Evolutionary conservation across 176 grass and related monocot species (phyloP).

Genomic region (Aegilops sharonensis): DNA sequence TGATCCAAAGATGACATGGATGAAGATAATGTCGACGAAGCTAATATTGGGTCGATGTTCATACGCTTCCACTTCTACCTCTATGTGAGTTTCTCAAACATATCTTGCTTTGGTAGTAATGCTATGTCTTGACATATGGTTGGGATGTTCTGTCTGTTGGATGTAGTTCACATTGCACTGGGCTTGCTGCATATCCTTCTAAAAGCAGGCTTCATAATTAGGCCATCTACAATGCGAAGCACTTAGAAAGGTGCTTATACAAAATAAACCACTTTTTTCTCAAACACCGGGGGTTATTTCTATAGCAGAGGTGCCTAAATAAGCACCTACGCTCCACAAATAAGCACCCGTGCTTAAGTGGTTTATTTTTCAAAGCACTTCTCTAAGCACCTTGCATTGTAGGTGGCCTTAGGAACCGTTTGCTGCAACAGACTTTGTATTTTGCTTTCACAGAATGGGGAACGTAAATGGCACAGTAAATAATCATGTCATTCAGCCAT

Average conservation of each 20-base stretch:
- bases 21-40: too few species aligned
- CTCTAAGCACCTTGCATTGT: neutral
- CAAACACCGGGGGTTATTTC: neutral
- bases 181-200: neutral
- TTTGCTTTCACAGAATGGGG: constrained; percentile 21
- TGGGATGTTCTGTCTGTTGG: neutral
- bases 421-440: constrained; percentile 3
- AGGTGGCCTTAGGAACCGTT: neutral
- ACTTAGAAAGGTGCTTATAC: neutral
- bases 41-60: too few species aligned
- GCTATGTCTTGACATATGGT: neutral
- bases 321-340: neutral
- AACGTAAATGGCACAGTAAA: constrained; percentile 5
- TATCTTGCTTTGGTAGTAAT: constrained; percentile 19
- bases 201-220: neutral
- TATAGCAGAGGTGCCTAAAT: neutral
- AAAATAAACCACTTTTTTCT: neutral
- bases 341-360: neutral
- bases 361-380: neutral
- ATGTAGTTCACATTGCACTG: constrained; percentile 24
- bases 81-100: too few species aligned
- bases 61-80: too few species aligned
- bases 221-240: neutral
- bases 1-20: too few species aligned
- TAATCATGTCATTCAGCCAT: constrained; percentile 2